phyloP scores from a whole-genome alignment of 208 protist genomes.

The Trypanosomatidae sp. region DNA sequence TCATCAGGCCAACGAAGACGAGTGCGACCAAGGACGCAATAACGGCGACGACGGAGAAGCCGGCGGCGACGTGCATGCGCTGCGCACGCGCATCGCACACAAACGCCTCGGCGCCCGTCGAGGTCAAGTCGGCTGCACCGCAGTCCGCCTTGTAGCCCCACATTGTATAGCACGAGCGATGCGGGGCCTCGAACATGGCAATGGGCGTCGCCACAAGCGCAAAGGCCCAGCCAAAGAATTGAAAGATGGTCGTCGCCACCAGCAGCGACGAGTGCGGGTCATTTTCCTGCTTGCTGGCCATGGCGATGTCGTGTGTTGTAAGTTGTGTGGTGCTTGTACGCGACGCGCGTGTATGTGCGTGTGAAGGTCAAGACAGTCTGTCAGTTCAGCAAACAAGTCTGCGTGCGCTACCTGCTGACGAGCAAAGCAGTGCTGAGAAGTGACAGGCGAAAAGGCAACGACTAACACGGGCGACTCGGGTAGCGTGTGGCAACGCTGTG shows the following conservation, averaged over 20 bases:
- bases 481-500: no score
- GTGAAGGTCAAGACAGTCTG: not conserved
- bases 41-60: constrained; percentile 20
- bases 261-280: constrained; percentile 7
- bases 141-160: constrained; percentile 26
- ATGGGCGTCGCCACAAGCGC: constrained; percentile 19
- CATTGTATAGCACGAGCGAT: constrained; percentile 18
- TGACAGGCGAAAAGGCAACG: no score
- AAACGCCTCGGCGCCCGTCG: constrained; percentile 8
- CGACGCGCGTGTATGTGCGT: not conserved
- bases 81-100: constrained; percentile 8
- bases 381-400: not conserved
- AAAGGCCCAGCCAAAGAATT: constrained; percentile 19
- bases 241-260: constrained; percentile 15
- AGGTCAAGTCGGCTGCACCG: constrained; percentile 11
- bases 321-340: not conserved
- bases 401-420: not conserved
- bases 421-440: no score
- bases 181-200: constrained; percentile 9
- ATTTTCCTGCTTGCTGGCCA: constrained; percentile 1
- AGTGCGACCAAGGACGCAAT: constrained; percentile 14
- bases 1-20: constrained; percentile 13
- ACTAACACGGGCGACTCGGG: no score
- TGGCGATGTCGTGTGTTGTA: not conserved
- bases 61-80: constrained; percentile 18